phyloP scores from a whole-genome alignment of 2,329 filamentous ascomycete genomes.

The Cordyceps javanica region DNA sequence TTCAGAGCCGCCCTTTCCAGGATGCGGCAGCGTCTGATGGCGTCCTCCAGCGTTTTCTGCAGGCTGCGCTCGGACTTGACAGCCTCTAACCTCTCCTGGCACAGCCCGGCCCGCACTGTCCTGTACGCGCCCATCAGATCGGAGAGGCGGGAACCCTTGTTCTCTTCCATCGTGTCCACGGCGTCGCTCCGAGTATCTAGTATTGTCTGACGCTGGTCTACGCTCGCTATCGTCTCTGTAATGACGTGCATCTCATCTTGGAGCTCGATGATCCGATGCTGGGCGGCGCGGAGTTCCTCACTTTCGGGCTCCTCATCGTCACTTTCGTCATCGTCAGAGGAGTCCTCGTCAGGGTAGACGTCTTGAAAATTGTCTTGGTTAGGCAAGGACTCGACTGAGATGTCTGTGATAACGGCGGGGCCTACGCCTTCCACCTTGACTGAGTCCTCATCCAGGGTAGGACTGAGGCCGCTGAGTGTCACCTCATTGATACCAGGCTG shows the following conservation, averaged over 20 bases:
- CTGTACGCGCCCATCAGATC: conserved; percentile 35
- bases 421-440: conserved; percentile 56
- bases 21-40: conserved; percentile 17
- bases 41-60: conserved; percentile 25
- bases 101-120: conserved; percentile 35
- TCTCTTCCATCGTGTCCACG: conserved; percentile 24
- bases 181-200: conserved; percentile 35
- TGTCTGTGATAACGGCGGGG: conserved; percentile 52
- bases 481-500: conserved; percentile 53
- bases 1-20: conserved; percentile 26
- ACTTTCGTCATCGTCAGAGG: conserved; percentile 27
- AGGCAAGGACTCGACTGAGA: conserved; percentile 51
- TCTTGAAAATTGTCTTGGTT: conserved; percentile 51
- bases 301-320: conserved; percentile 18
- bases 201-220: conserved; percentile 31
- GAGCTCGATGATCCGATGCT: conserved; percentile 26
- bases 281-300: conserved; percentile 22
- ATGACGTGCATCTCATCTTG: conserved; percentile 16
- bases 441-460: conserved; percentile 50
- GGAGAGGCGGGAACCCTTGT: conserved; percentile 29
- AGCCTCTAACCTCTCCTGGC: conserved; percentile 33
- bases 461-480: conserved; percentile 49
- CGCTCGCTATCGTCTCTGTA: conserved; percentile 19
- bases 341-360: conserved; percentile 42
- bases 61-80: conserved; percentile 27